Conservation (phyloP, 371 early-diverging fungal species). For the Mycotypha africana region DNA sequence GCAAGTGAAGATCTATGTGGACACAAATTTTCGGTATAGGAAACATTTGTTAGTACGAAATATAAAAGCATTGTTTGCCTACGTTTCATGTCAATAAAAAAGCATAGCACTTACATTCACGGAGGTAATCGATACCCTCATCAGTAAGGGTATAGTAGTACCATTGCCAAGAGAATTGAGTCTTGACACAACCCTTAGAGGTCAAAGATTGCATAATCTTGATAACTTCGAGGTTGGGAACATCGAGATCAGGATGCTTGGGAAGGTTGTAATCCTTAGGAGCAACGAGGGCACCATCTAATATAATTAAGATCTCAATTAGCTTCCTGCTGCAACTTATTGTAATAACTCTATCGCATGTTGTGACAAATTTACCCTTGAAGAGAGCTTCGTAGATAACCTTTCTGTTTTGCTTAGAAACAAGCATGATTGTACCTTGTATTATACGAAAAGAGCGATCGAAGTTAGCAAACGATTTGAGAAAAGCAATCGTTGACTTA, state of each 20-base stretch:
- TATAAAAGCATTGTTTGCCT: neutral
- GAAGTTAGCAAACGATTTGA: too few relatives aligned
- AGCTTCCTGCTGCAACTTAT: neutral
- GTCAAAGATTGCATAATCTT: conserved; percentile 96
- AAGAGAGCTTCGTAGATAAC: conserved; percentile 88
- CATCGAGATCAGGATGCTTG: conserved; percentile 90
- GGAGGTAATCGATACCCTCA: conserved; percentile 95
- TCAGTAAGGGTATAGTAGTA: conserved; percentile 98
- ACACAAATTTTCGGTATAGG: neutral
- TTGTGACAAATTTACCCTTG: conserved; percentile 59
- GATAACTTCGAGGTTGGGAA: conserved; percentile 98
- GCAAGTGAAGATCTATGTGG: conserved; percentile 88
- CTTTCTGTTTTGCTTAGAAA: conserved; percentile 93
- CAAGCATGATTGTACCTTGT: conserved; percentile 72
- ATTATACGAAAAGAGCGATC: too few relatives aligned
- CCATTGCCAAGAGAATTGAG: conserved; percentile 98
- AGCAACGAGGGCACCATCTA: conserved; percentile 96
- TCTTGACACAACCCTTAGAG: conserved; percentile 93
- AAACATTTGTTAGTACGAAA: neutral
- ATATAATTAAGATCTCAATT: conserved; percentile 4
- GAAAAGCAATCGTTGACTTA: too few relatives aligned
- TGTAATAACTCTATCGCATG: too few relatives aligned
- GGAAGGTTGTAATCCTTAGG: conserved; percentile 96
- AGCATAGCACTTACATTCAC: conserved; percentile 68
- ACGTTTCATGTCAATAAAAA: too few relatives aligned